A percentile compares a stretch with the other conserved stretches of the same genome.
phyloP scores from a whole-genome alignment of 1,284 basidiomycete genomes.

The Moniliella sp. region DNA sequence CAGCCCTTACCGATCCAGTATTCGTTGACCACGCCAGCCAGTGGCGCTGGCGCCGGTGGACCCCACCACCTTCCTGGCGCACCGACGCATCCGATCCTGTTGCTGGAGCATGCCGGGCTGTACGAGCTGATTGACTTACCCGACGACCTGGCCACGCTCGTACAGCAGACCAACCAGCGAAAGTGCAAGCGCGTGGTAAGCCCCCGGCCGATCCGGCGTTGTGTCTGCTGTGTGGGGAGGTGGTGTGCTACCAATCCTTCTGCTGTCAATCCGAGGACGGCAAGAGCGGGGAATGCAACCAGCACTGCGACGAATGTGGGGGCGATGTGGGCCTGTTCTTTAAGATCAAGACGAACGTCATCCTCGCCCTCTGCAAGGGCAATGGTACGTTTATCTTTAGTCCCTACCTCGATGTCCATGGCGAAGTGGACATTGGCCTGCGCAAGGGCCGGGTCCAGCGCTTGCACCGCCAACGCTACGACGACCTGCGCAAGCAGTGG shows the following conservation, averaged over 20 bases:
- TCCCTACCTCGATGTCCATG: slow-evolving; percentile 82
- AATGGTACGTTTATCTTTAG: slow-evolving; percentile 70
- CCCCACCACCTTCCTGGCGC: no score
- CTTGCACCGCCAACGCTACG: slow-evolving; percentile 64
- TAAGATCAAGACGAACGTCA: slow-evolving; percentile 70
- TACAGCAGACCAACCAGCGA: slow-evolving; percentile 48
- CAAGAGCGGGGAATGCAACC: slow-evolving; percentile 67
- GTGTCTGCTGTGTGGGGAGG: slow-evolving; percentile 69
- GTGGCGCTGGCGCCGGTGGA: no score
- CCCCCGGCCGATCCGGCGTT: slow-evolving; percentile 69
- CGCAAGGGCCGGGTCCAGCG: slow-evolving; percentile 69
- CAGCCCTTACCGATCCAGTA: slow-evolving; percentile 23
- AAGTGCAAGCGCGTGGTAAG: slow-evolving; percentile 57
- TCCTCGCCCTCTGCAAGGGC: slow-evolving; percentile 67
- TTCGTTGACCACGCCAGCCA: no score
- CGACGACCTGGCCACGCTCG: slow-evolving; percentile 57
- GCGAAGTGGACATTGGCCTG: slow-evolving; percentile 78
- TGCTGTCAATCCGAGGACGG: slow-evolving; percentile 53
- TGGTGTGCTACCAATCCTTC: slow-evolving; percentile 73
- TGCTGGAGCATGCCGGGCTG: slow-evolving; percentile 53
- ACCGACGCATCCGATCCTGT: slow-evolving; percentile 39
- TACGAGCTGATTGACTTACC: slow-evolving; percentile 72
- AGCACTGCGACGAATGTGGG: slow-evolving; percentile 84
- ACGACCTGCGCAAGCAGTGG: slow-evolving; percentile 76
- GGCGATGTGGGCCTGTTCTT: slow-evolving; percentile 73